Base-by-base conservation (phyloP, 1,139 yeast species). In the Taphrina populina region DNA sequence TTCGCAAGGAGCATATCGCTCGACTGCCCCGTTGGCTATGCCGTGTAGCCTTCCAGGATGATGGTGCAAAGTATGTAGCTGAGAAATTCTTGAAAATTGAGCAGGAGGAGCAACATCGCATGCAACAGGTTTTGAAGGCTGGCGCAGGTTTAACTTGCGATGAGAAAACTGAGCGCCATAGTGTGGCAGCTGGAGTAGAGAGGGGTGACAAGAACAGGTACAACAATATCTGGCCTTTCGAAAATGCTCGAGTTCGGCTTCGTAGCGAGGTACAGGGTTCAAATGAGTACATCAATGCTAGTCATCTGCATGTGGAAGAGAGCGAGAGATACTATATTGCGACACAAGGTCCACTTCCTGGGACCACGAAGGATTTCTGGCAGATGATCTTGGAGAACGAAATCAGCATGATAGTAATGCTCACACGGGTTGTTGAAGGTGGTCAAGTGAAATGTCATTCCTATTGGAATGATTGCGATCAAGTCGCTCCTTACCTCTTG, bases 351-450 rank as follows among this genome's bases (percentile, higher is more conserved):
- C 96, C 96, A 1, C 69, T 87, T 36, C 80, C 82, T 1, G 79
- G 82, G 20, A 85, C 95, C 0, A 76, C 83, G 59, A 82, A 80
- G 11, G 95, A 87, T 66, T 87, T 87, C 65, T 88, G 95, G 94
- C 79, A 80, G 63, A 83, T 84, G 54, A 76, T 84, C 0, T 76
- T 82, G 75, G 74, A 79, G 45, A 79, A 84, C 60, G 69, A 76
- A 1, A 78, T 81, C 8, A 80, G 82, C 23, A 73, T 84, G 4
- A 82, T 87, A 54, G 73, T 88, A 17, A 84, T 90, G 66, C 73
- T 87, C 56, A 86, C 90, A 46, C 76, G 81, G 5, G 72, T 74
- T 40, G 69, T 70, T 34, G 84, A 81, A 61, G 73, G 78, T 30
- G 79, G 80, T 2, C 67, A 73, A 62, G 71, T 73, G 49, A 80